Conservation (phyloP, 805 yeast genomes). For the Pichia manshurica region DNA sequence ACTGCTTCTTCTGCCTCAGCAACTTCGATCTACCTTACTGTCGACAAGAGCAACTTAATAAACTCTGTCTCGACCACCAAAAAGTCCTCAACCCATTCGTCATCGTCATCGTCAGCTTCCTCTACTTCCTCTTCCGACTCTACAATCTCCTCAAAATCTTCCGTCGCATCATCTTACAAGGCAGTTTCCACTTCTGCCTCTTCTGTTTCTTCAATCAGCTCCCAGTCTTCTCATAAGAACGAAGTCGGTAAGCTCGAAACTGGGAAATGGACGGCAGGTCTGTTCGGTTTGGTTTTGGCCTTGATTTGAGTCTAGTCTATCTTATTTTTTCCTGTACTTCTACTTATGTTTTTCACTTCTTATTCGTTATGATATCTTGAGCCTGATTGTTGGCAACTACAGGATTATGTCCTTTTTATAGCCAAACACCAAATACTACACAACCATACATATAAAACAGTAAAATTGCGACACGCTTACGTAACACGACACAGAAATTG, state of each 20-base stretch:
- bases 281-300: slow-evolving; percentile 35
- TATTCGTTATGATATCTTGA: no score
- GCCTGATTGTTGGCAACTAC: no score
- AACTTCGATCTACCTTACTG: slow-evolving; percentile 18
- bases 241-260: slow-evolving; percentile 22
- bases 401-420: no score
- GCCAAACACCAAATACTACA: no score
- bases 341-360: slow-evolving; percentile 14
- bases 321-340: slow-evolving; percentile 3
- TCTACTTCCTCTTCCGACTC: slow-evolving; percentile 17
- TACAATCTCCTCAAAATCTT: slow-evolving; percentile 12
- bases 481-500: no score
- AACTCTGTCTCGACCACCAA: slow-evolving; percentile 23
- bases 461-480: no score
- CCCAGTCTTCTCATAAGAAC: slow-evolving; percentile 20
- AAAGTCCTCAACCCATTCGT: slow-evolving; percentile 22
- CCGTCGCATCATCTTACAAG: slow-evolving; percentile 17
- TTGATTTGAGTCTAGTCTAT: slow-evolving; percentile 29
- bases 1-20: slow-evolving; percentile 3
- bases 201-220: slow-evolving; percentile 19
- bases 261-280: slow-evolving; percentile 25
- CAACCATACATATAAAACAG: no score
- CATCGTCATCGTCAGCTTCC: slow-evolving; percentile 16
- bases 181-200: no score
- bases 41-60: slow-evolving; percentile 30